A percentile compares a stretch with the other conserved stretches of the same genome.
These are phyloP conservation scores for Neofusicoccum ribis DNA, from an alignment of 2,329 filamentous ascomycete species.

Conservation along the genomic window DNA sequence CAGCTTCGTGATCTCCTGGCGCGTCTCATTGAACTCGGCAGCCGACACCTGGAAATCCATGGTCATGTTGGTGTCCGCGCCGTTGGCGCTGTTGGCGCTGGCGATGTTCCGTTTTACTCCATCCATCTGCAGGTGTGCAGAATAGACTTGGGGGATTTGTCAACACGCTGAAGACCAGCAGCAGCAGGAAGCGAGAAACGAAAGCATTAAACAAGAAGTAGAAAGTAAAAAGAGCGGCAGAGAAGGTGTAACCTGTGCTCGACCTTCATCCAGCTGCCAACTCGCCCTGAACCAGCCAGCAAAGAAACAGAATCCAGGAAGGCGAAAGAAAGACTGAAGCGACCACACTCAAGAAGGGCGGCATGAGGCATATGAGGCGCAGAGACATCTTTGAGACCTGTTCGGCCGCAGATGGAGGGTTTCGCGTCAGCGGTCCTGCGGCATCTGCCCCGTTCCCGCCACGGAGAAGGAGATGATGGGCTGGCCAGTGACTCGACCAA, in stretches of 20 bases:
- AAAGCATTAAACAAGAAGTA: constrained; percentile 17
- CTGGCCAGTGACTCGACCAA: constrained; percentile 6
- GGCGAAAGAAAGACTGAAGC: constrained; percentile 14
- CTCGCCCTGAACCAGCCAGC: constrained; percentile 17
- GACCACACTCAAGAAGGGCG: neutral
- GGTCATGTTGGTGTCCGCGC: neutral
- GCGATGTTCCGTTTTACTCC: constrained; percentile 1
- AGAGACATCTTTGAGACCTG: constrained; percentile 9
- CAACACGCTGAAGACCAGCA: constrained; percentile 16
- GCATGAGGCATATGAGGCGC: constrained; percentile 16
- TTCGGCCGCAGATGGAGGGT: constrained; percentile 14
- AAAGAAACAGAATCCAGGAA: constrained; percentile 15
- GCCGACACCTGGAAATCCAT: constrained; percentile 4
- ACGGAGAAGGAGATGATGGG: neutral
- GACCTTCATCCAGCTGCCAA: constrained; percentile 18
- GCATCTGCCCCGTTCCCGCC: constrained; percentile 2
- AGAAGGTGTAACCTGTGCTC: constrained; percentile 8
- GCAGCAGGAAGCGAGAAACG: constrained; percentile 10
- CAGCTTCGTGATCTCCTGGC: constrained; percentile 23
- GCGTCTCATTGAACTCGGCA: constrained; percentile 6
- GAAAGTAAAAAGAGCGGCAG: constrained; percentile 17
- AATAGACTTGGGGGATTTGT: neutral
- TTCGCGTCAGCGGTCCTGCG: constrained; percentile 15
- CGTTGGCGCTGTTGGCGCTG: neutral
- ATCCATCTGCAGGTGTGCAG: constrained; percentile 9